phyloP scores from a whole-genome alignment of 2,329 filamentous ascomycete genomes.

The Cercospora zeae-maydis region DNA sequence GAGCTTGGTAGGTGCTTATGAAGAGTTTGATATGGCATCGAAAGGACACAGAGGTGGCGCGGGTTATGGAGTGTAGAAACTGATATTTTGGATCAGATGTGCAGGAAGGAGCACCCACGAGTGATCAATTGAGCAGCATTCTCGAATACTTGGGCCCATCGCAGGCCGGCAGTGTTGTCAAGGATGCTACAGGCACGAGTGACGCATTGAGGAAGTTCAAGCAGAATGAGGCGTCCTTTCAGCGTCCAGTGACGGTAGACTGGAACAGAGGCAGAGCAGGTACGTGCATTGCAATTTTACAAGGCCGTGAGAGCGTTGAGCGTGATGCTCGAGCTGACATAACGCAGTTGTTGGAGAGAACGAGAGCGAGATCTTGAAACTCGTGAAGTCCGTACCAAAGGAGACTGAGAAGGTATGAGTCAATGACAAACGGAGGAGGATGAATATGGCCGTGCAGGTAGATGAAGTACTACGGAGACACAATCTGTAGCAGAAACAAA shows the following conservation, averaged over 20 bases:
- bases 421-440: not conserved
- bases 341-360: slow-evolving; percentile 65
- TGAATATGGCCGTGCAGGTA: not conserved
- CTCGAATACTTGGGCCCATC: slow-evolving; percentile 71
- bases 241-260: slow-evolving; percentile 80
- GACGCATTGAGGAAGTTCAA: slow-evolving; percentile 80
- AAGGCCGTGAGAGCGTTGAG: not conserved
- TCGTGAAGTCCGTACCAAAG: slow-evolving; percentile 61
- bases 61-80: not conserved
- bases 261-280: slow-evolving; percentile 87
- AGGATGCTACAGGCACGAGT: slow-evolving; percentile 67
- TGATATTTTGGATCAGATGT: slow-evolving; percentile 52
- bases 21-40: not conserved
- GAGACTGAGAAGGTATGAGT: slow-evolving; percentile 30
- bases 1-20: slow-evolving; percentile 55
- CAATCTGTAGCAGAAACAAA: not conserved
- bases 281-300: slow-evolving; percentile 29
- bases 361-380: slow-evolving; percentile 83
- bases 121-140: slow-evolving; percentile 78
- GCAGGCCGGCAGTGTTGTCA: slow-evolving; percentile 62
- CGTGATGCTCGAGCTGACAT: slow-evolving; percentile 6
- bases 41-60: not conserved
- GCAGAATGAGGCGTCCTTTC: slow-evolving; percentile 64
- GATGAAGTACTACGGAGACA: not conserved
- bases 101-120: slow-evolving; percentile 73